Base-by-base conservation (phyloP, 352 stramenopile genomes). In the Phytophthora megakarya region DNA sequence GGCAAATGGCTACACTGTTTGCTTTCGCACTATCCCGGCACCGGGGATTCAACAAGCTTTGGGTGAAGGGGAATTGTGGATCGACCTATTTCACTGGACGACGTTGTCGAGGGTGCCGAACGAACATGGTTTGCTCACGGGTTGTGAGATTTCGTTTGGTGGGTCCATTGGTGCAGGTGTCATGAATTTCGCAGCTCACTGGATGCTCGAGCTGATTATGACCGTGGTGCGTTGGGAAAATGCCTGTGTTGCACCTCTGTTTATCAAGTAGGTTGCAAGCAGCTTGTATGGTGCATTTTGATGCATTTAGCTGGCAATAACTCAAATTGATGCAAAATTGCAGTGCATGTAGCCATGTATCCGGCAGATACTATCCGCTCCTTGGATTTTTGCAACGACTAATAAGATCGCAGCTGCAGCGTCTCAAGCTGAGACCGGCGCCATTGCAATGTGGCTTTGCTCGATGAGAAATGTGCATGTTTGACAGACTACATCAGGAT, bases 181-280 rank as follows among this genome's bases (percentile, higher is more conserved):
- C 33, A 73, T 88, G 62, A 88, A 86, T 51, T 89, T 88, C 16
- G 79, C 79, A 4, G 72, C 77, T 37, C 78, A 88, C 51, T 91
- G 81, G 80, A 88, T 89, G 80, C 75, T 91, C n/a, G 80, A 91
- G 70, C 76, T 91, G 60, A 79, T 86, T 33, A 85, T 89, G 76
- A 88, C 76, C 4, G 78, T 88, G 37, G 71, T 91, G 39, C 75
- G 80, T 28, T 89, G 81, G 80, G 81, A 91, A 45, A 87, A 78
- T 38, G 70, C 75, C 7, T 85, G 75, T 46, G 56, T 89, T 12
- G 74, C 76, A 16, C 81, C 81, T 1, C 58, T 89, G 48, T 76
- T 81, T 35, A 80, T 90, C 48, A 70, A 68, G 52, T 65, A 68
- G 38, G 47, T 32, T 47, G 47, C 26, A 43, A 35, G 44, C 8